These are phyloP conservation scores for Cercospora citrullina DNA, from an alignment of 2,329 filamentous ascomycete species.

Conservation along the genomic window DNA sequence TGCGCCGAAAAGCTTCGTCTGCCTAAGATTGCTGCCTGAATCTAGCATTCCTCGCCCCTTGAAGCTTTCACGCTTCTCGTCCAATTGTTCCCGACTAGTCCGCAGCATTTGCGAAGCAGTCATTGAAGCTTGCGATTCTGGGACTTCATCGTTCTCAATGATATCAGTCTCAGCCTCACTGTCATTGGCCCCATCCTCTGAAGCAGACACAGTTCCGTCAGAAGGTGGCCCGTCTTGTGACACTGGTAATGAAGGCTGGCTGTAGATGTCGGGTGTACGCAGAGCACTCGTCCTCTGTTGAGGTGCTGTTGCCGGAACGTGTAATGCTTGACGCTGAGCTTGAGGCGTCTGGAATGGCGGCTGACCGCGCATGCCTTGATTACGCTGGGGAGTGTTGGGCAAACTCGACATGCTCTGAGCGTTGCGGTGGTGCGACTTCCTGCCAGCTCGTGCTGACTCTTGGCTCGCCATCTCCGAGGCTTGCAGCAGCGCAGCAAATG, in stretches of 20 bases:
- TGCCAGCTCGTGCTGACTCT: constrained; percentile 46
- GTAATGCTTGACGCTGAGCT: constrained; percentile 27
- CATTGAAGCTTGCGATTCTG: constrained; percentile 75
- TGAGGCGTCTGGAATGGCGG: constrained; percentile 43
- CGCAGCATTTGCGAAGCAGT: constrained; percentile 65
- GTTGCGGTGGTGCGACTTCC: constrained; percentile 69
- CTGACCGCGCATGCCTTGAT: constrained; percentile 53
- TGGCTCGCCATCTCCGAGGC: constrained; percentile 75
- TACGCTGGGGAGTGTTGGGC: constrained; percentile 69
- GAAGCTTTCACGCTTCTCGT: constrained; percentile 40
- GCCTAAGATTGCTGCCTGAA: constrained; percentile 41
- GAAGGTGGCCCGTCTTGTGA: constrained; percentile 23
- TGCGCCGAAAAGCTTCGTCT: constrained; percentile 63
- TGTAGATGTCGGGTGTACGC: constrained; percentile 42
- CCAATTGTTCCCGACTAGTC: constrained; percentile 50
- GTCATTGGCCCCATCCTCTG: constrained; percentile 49
- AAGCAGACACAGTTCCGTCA: constrained; percentile 74
- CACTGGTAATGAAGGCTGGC: constrained; percentile 28
- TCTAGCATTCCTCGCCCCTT: constrained; percentile 38
- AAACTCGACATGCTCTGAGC: constrained; percentile 83
- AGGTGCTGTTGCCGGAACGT: constrained; percentile 53
- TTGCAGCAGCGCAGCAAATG: constrained; percentile 73
- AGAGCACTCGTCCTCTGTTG: constrained; percentile 46
- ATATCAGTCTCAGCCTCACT: constrained; percentile 60
- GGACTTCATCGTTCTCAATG: constrained; percentile 63